Conservation (phyloP, 176 grass and related monocot genomes). For the Hsuehochloa calcarea region DNA sequence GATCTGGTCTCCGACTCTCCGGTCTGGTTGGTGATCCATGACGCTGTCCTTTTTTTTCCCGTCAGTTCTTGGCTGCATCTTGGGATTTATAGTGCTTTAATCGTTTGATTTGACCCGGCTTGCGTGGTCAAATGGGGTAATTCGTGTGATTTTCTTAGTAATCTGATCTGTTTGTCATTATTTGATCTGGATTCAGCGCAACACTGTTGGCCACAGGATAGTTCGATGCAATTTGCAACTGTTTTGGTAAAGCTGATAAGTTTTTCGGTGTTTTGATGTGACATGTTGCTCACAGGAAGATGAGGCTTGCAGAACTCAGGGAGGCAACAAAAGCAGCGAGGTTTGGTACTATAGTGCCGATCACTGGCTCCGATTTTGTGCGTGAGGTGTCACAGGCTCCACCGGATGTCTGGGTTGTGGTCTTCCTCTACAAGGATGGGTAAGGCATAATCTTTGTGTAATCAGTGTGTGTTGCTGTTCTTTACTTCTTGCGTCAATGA, state of each 20-base stretch:
- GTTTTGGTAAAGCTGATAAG: not conserved
- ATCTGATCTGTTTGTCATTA: not conserved
- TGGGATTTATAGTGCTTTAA: not conserved
- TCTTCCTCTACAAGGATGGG: slow-evolving; percentile 97
- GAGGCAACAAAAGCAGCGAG: slow-evolving; percentile 59
- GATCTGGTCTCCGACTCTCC: not conserved
- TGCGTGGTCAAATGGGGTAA: not conserved
- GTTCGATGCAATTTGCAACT: not conserved
- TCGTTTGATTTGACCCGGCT: not conserved
- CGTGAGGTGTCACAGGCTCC: slow-evolving; percentile 89
- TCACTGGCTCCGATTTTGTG: slow-evolving; percentile 86
- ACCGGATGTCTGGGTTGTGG: slow-evolving; percentile 87
- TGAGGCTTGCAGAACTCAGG: slow-evolving; percentile 82
- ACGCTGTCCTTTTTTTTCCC: not conserved
- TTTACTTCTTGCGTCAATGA: not conserved
- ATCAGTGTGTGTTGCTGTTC: not conserved
- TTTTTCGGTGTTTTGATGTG: not conserved
- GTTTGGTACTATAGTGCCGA: slow-evolving; percentile 63
- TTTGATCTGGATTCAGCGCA: slow-evolving; percentile 1
- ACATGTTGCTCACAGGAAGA: slow-evolving; percentile 54
- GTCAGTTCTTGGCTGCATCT: not conserved
- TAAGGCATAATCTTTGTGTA: slow-evolving; percentile 12
- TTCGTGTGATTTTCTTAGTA: not conserved
- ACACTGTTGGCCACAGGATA: not conserved
- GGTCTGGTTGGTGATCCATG: slow-evolving; percentile 14